A percentile compares a stretch with the other conserved stretches of the same genome.
These are phyloP conservation scores for Hippophae rhamnoides DNA, from an alignment of 306 rosid genomes.

Conservation along the genomic window DNA sequence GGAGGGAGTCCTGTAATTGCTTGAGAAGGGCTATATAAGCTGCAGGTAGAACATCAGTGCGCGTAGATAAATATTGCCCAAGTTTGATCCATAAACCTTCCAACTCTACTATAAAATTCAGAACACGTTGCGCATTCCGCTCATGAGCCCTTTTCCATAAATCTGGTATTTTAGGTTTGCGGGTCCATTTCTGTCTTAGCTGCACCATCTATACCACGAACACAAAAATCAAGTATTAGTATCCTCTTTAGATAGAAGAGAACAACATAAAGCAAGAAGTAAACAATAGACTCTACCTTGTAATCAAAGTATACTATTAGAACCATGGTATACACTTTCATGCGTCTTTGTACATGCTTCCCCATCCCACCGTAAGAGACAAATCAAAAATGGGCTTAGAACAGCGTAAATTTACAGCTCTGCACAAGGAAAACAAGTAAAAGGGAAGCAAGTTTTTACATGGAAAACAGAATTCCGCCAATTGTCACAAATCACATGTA, in stretches of 20 bases:
- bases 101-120: slow-evolving; percentile 66
- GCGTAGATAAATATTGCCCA: slow-evolving; percentile 93
- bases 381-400: neutral
- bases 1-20: slow-evolving; percentile 95
- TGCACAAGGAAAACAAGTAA: no score
- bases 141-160: slow-evolving; percentile 87
- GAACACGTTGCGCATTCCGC: slow-evolving; percentile 82
- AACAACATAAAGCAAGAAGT: neutral
- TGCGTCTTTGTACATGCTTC: slow-evolving; percentile 40
- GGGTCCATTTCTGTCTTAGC: slow-evolving; percentile 77
- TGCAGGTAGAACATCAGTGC: slow-evolving; percentile 93
- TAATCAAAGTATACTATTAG: slow-evolving; percentile 43
- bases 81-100: slow-evolving; percentile 99
- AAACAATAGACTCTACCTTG: slow-evolving; percentile 29
- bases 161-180: slow-evolving; percentile 36
- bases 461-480: no score
- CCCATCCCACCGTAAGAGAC: slow-evolving; percentile 31
- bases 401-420: no score
- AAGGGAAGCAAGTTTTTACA: no score
- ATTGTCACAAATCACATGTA: no score
- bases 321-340: slow-evolving; percentile 38
- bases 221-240: slow-evolving; percentile 7
- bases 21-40: slow-evolving; percentile 68
- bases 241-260: neutral
- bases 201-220: slow-evolving; percentile 50